A percentile compares a stretch with the other conserved stretches of the same genome.
Conservation (phyloP, 2,329 filamentous ascomycete genomes). For the Aspergillus ochraceoroseus region DNA sequence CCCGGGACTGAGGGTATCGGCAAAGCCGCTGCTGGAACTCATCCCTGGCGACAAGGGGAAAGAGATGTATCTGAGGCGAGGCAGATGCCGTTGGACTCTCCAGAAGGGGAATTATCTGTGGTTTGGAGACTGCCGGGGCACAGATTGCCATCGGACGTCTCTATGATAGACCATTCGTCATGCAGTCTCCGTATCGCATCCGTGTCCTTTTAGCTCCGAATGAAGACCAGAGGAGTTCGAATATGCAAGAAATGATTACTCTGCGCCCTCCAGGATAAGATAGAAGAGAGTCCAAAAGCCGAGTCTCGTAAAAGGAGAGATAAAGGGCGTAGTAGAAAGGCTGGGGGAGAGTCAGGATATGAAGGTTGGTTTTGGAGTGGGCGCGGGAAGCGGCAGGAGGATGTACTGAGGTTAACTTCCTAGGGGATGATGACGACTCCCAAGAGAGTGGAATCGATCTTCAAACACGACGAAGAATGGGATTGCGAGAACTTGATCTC, state of each 20-base stretch:
- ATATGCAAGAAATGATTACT: neutral
- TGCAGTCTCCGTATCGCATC: conserved; percentile 27
- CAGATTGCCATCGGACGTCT: conserved; percentile 34
- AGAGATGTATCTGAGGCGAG: conserved; percentile 18
- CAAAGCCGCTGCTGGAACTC: conserved; percentile 39
- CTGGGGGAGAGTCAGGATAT: neutral
- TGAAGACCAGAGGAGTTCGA: neutral
- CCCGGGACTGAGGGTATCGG: conserved; percentile 36
- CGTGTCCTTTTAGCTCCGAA: conserved; percentile 18
- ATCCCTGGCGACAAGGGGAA: conserved; percentile 33
- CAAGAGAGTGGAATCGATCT: too few species aligned
- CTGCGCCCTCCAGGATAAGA: neutral
- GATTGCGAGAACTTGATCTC: too few species aligned
- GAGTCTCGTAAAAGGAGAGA: neutral
- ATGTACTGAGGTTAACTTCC: conserved; percentile 10
- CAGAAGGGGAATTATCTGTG: conserved; percentile 19
- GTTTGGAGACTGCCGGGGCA: conserved; percentile 31
- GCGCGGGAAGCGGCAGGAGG: conserved; percentile 14
- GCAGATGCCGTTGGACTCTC: conserved; percentile 24
- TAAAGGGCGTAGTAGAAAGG: neutral
- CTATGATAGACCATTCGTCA: conserved; percentile 38
- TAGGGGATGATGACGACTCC: conserved; percentile 20
- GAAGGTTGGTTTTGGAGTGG: conserved; percentile 9
- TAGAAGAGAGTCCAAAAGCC: neutral
- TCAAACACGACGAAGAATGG: too few species aligned